These are phyloP conservation scores for Geranomyces michiganensis DNA, from an alignment of 192 early-diverging fungal genomes.

Conservation along the genomic window DNA sequence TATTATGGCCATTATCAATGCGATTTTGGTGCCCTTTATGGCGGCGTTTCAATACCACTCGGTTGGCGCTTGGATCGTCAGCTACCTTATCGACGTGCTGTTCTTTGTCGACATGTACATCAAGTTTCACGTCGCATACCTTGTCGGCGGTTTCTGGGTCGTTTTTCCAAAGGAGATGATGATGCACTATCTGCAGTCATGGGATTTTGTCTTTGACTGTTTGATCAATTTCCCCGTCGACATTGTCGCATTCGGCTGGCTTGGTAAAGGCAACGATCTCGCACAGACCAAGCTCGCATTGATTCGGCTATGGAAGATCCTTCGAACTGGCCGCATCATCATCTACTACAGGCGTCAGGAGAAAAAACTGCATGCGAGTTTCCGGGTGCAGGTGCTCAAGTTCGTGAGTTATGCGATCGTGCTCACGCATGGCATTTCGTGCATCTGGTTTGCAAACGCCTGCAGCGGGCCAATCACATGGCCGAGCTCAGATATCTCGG, in stretches of 20 bases:
- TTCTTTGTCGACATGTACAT: slow-evolving; percentile 54
- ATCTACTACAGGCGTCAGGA: slow-evolving; percentile 47
- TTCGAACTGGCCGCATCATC: slow-evolving; percentile 43
- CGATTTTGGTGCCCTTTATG: slow-evolving; percentile 51
- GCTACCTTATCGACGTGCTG: slow-evolving; percentile 48
- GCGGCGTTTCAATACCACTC: slow-evolving; percentile 52
- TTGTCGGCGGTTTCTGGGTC: slow-evolving; percentile 56
- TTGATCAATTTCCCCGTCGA: slow-evolving; percentile 50
- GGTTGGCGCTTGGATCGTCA: slow-evolving; percentile 35
- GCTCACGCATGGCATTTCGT: slow-evolving; percentile 46
- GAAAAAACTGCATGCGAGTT: slow-evolving; percentile 50
- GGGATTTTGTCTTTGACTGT: slow-evolving; percentile 52
- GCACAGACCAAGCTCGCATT: slow-evolving; percentile 32
- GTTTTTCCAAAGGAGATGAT: slow-evolving; percentile 61
- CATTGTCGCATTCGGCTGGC: slow-evolving; percentile 47
- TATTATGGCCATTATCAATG: slow-evolving; percentile 43
- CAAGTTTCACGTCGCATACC: slow-evolving; percentile 57
- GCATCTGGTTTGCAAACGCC: slow-evolving; percentile 51
- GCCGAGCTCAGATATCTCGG: slow-evolving; percentile 9
- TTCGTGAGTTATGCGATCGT: slow-evolving; percentile 46
- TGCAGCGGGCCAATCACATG: slow-evolving; percentile 40
- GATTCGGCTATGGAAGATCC: slow-evolving; percentile 47
- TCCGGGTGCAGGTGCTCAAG: slow-evolving; percentile 48
- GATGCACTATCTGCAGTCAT: slow-evolving; percentile 45
- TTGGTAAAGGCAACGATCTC: slow-evolving; percentile 17